Percentiles rank a stretch among this genome's conserved stretches.
Conservation (phyloP, 1,139 yeast species). For the Arxiozyma heterogenica region DNA sequence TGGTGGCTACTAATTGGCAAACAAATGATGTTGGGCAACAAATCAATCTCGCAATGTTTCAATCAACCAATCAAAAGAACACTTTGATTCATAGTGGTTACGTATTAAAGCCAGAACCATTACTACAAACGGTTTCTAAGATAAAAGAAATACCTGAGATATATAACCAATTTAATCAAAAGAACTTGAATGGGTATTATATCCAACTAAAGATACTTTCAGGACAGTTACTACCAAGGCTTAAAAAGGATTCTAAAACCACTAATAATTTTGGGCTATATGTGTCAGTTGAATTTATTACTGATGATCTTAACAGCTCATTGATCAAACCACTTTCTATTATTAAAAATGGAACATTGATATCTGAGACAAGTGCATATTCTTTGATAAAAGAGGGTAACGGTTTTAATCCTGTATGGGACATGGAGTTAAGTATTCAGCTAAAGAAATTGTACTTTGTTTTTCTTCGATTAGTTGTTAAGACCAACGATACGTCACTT, state of each 20-base stretch:
- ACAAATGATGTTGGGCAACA: constrained; percentile 85
- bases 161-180: constrained; percentile 13
- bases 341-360: constrained; percentile 26
- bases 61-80: constrained; percentile 37
- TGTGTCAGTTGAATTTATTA: constrained; percentile 20
- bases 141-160: constrained; percentile 23
- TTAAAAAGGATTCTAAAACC: constrained; percentile 36
- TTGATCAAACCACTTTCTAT: constrained; percentile 15
- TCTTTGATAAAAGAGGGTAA: constrained; percentile 36
- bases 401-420: constrained; percentile 87
- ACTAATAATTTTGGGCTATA: constrained; percentile 19
- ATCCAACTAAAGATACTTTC: constrained; percentile 52
- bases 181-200: constrained; percentile 9
- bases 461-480: constrained; percentile 45
- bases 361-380: constrained; percentile 10
- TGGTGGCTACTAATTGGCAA: constrained; percentile 98
- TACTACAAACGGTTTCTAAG: constrained; percentile 22
- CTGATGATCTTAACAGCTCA: constrained; percentile 23
- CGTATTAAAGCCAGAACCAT: constrained; percentile 54
- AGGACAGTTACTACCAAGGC: constrained; percentile 77
- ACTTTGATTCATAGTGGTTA: constrained; percentile 47
- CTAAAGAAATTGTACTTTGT: constrained; percentile 39
- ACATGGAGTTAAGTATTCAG: constrained; percentile 40
- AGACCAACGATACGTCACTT: constrained; percentile 37
- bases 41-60: constrained; percentile 77